Evolutionary conservation across 768 basidiomycete species (phyloP).

Genomic region (Boletus coccyginus): DNA sequence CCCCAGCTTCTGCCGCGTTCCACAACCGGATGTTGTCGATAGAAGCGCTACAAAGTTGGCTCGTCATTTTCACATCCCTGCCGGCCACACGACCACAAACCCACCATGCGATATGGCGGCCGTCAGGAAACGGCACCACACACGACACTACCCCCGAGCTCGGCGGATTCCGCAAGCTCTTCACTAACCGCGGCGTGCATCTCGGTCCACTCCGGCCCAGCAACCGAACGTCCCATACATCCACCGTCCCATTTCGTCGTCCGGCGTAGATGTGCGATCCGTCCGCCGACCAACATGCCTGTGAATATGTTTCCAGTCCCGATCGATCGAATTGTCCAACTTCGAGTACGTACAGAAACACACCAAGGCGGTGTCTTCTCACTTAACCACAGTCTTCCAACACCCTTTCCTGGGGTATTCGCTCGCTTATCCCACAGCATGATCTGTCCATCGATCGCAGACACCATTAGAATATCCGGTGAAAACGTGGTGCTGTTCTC

Average conservation of each 20-base stretch:
- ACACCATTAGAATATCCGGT: slow-evolving; percentile 81
- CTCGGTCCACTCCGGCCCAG: slow-evolving; percentile 60
- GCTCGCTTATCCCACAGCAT: slow-evolving; percentile 88
- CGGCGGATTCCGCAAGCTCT: slow-evolving; percentile 79
- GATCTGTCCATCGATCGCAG: slow-evolving; percentile 89
- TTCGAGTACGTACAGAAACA: slow-evolving; percentile 66
- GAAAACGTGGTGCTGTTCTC: slow-evolving; percentile 64
- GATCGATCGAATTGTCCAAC: background rate
- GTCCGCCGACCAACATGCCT: slow-evolving; percentile 95
- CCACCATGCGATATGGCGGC: slow-evolving; percentile 88
- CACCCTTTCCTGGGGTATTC: slow-evolving; percentile 60
- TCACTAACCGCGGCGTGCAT: slow-evolving; percentile 73
- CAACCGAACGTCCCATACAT: slow-evolving; percentile 92
- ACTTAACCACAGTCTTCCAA: slow-evolving; percentile 83
- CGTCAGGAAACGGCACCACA: slow-evolving; percentile 88
- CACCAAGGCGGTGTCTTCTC: slow-evolving; percentile 97
- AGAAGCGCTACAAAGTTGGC: slow-evolving; percentile 61
- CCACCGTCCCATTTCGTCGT: slow-evolving; percentile 84
- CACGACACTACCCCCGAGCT: slow-evolving; percentile 93
- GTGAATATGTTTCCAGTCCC: slow-evolving; percentile 7
- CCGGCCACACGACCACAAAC: slow-evolving; percentile 25
- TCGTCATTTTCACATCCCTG: slow-evolving; percentile 20
- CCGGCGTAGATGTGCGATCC: slow-evolving; percentile 90
- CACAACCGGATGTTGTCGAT: slow-evolving; percentile 91
- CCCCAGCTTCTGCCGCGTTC: slow-evolving; percentile 81